These are phyloP conservation scores for Catharanthus roseus DNA, from an alignment of 257 asterid genomes.

Conservation along the genomic window DNA sequence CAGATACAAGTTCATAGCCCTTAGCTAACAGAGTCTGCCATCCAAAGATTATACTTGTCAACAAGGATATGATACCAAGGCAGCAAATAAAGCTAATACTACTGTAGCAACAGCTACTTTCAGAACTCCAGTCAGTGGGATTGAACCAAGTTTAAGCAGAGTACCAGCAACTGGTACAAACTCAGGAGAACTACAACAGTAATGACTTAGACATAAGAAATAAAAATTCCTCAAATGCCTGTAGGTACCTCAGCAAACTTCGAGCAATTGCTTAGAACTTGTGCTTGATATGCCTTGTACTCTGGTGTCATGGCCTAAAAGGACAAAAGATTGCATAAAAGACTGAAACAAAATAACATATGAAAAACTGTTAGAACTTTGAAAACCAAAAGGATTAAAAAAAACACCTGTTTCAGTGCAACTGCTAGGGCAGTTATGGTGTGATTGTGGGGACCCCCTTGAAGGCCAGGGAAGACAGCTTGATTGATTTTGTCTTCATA, in stretches of 20 bases:
- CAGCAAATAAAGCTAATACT: slow-evolving; percentile 3
- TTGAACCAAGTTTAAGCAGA: not conserved
- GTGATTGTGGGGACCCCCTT: slow-evolving; percentile 99
- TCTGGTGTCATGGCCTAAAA: slow-evolving; percentile 88
- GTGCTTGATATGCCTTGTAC: slow-evolving; percentile 87
- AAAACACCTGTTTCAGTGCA: slow-evolving; percentile 75
- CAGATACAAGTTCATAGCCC: slow-evolving; percentile 88
- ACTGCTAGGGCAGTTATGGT: slow-evolving; percentile 93
- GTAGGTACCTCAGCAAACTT: slow-evolving; percentile 76
- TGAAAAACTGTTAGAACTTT: not conserved
- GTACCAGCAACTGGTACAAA: slow-evolving; percentile 4
- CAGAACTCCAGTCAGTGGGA: not conserved
- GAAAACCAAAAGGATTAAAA: not conserved
- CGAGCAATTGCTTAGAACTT: slow-evolving; percentile 82
- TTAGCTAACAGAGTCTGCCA: slow-evolving; percentile 61
- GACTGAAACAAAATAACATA: slow-evolving; percentile 1
- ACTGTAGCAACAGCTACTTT: not conserved
- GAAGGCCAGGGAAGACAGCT: slow-evolving; percentile 99
- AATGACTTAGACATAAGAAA: not conserved
- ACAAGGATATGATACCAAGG: slow-evolving; percentile 2
- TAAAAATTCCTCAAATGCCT: not conserved
- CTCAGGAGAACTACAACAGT: not conserved
- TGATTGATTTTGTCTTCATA: slow-evolving; percentile 89
- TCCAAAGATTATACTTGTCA: slow-evolving; percentile 1
- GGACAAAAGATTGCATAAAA: slow-evolving; percentile 4